Evolutionary conservation across 306 rosid species (phyloP), one percentile per base, ranked within the genome.

Genomic region (Vicia sativa): DNA sequence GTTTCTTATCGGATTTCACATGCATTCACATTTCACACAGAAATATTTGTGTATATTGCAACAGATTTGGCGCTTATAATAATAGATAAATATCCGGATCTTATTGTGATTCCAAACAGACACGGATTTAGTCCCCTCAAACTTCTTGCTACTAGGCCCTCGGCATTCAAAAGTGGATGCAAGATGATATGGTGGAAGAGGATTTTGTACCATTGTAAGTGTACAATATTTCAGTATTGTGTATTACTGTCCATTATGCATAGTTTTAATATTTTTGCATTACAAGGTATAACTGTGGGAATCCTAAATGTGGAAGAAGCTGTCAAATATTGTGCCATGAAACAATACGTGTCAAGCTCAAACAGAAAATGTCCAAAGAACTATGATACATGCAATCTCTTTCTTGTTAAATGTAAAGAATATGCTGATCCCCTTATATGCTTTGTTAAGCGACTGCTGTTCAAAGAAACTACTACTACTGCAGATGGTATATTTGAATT

Each of bases 51-150:
- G 11, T 37, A 21, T 34, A 58, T 0, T 42, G 42, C 49, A 52
- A 57, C 75, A 78, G 82, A 68, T 67, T 61, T 78, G 72, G 82
- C 82, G 1, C 11, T 73, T 34, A 56, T 68, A 38, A 62, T 78
- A 44, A 46, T 25, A 3, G 0, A 9, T 9, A 3, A 1, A 8
- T 68, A 14, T 39, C 65, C 62, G 0, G 8, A 3, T 2, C 79
- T 78, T 18, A 0, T 0, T 9, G 31, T 0, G 11, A 7, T 9
- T 16, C 11, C 1, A 26, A 62, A 68, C 54, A 48, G 0, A 1
- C 1, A n/a, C 5, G 75, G 68, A 60, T 28, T 52, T 16, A 67
- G 41, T 44, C 82, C 78, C 8, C 71, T 78, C 25, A 54, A 66
- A 38, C 28, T 72, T 45, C 82, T 78, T 53, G 82, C 79, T 15